A percentile compares a stretch with the other conserved stretches of the same genome.
phyloP scores from a whole-genome alignment of 2,329 filamentous ascomycete genomes.

The Colletotrichum sp. region DNA sequence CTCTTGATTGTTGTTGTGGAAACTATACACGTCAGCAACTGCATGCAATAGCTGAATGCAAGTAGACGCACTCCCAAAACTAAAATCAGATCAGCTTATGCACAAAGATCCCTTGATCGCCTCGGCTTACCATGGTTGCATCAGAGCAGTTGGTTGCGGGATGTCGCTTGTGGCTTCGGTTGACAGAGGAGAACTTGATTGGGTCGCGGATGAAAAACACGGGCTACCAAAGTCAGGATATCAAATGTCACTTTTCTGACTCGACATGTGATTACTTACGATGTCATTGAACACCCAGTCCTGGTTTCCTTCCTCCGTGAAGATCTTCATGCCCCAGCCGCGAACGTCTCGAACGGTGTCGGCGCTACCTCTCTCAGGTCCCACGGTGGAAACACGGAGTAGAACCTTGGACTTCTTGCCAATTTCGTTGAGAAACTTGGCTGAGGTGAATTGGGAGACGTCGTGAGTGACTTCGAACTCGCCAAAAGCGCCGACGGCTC shows the following conservation, averaged over 20 bases:
- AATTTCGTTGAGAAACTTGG: slow-evolving; percentile 55
- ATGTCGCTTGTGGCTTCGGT: slow-evolving; percentile 43
- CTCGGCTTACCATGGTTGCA: slow-evolving; percentile 48
- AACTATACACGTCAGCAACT: slow-evolving; percentile 26
- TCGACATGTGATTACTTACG: background rate
- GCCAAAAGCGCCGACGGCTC: slow-evolving; percentile 51
- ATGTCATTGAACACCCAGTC: slow-evolving; percentile 49
- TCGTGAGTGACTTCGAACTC: slow-evolving; percentile 67
- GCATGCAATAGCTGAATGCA: slow-evolving; percentile 60
- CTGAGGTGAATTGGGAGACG: slow-evolving; percentile 58
- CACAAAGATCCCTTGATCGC: background rate
- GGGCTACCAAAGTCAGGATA: slow-evolving; percentile 35
- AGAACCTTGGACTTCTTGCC: slow-evolving; percentile 65
- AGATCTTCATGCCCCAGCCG: slow-evolving; percentile 66
- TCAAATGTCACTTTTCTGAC: background rate
- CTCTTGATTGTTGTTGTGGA: slow-evolving; percentile 40
- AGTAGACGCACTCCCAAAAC: slow-evolving; percentile 34
- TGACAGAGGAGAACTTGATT: slow-evolving; percentile 45
- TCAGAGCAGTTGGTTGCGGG: slow-evolving; percentile 39
- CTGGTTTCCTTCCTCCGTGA: slow-evolving; percentile 73
- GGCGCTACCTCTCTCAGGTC: slow-evolving; percentile 69
- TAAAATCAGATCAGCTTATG: background rate
- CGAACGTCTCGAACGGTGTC: slow-evolving; percentile 76
- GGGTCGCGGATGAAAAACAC: slow-evolving; percentile 47
- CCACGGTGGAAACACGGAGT: slow-evolving; percentile 75